Conservation (phyloP, 2,329 filamentous ascomycete species). For the Akanthomyces muscarius region DNA sequence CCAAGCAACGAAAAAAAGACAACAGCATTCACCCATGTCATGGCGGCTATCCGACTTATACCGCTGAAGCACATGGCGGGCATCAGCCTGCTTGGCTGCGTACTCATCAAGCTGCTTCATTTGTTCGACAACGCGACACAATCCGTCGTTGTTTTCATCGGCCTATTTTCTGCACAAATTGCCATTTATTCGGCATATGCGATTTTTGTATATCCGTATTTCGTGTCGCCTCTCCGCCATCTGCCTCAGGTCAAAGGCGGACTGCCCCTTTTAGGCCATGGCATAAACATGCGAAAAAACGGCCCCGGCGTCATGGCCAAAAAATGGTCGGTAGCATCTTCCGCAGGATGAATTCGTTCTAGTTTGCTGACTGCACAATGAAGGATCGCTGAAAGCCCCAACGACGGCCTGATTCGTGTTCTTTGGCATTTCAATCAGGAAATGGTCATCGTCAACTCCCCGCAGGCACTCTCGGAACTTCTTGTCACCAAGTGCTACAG, state of each 20-base stretch:
- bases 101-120: slow-evolving; percentile 14
- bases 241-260: slow-evolving; percentile 36
- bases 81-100: slow-evolving; percentile 11
- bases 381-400: slow-evolving; percentile 55
- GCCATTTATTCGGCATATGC: slow-evolving; percentile 28
- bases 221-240: slow-evolving; percentile 36
- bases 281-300: slow-evolving; percentile 2
- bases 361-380: neutral
- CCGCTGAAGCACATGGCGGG: slow-evolving; percentile 15
- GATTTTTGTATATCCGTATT: slow-evolving; percentile 34
- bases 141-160: slow-evolving; percentile 1
- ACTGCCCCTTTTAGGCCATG: slow-evolving; percentile 11
- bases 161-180: slow-evolving; percentile 2
- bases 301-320: slow-evolving; percentile 30
- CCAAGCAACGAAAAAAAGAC: no score
- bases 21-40: neutral
- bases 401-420: slow-evolving; percentile 63
- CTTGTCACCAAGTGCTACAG: slow-evolving; percentile 62
- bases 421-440: slow-evolving; percentile 56
- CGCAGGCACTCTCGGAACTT: slow-evolving; percentile 61
- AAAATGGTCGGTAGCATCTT: slow-evolving; percentile 62
- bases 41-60: slow-evolving; percentile 17
- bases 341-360: neutral
- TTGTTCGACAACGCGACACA: slow-evolving; percentile 4
- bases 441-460: slow-evolving; percentile 51